phyloP scores from a whole-genome alignment of 352 stramenopile genomes.

The Phytophthora foliorum region DNA sequence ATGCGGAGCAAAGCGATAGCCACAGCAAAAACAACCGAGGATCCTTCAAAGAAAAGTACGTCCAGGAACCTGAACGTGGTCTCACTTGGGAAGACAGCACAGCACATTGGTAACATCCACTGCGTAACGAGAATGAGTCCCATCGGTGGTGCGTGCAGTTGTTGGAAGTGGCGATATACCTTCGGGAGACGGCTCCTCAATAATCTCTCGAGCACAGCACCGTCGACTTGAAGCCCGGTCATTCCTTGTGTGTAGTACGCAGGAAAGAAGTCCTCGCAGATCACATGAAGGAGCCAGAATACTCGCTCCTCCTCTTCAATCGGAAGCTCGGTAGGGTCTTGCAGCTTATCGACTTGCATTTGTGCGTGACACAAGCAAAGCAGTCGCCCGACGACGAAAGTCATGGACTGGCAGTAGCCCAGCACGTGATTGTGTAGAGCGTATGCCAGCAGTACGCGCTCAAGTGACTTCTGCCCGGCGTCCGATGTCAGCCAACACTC shows the following conservation, averaged over 20 bases:
- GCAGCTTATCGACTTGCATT: neutral
- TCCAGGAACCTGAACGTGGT: conserved; percentile 74
- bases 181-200: conserved; percentile 60
- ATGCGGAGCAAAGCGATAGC: conserved; percentile 66
- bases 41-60: conserved; percentile 65
- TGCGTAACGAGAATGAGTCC: conserved; percentile 70
- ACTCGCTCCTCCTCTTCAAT: conserved; percentile 51
- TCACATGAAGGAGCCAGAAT: conserved; percentile 68
- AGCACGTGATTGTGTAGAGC: conserved; percentile 80
- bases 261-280: conserved; percentile 72
- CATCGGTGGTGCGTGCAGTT: conserved; percentile 60
- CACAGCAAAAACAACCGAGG: conserved; percentile 61
- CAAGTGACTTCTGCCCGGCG: conserved; percentile 56
- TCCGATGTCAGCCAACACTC: conserved; percentile 65
- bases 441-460: conserved; percentile 82
- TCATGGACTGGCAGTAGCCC: conserved; percentile 93
- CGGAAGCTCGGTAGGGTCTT: neutral
- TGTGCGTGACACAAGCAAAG: conserved; percentile 64
- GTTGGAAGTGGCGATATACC: conserved; percentile 64
- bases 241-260: conserved; percentile 76
- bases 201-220: conserved; percentile 61
- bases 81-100: conserved; percentile 70
- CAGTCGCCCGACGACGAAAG: conserved; percentile 84
- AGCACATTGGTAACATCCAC: conserved; percentile 77
- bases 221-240: conserved; percentile 67